Evolutionary conservation across 192 early-diverging fungal species (phyloP), one percentile per base, ranked within the genome.

Genomic region (Diversispora epigaea): DNA sequence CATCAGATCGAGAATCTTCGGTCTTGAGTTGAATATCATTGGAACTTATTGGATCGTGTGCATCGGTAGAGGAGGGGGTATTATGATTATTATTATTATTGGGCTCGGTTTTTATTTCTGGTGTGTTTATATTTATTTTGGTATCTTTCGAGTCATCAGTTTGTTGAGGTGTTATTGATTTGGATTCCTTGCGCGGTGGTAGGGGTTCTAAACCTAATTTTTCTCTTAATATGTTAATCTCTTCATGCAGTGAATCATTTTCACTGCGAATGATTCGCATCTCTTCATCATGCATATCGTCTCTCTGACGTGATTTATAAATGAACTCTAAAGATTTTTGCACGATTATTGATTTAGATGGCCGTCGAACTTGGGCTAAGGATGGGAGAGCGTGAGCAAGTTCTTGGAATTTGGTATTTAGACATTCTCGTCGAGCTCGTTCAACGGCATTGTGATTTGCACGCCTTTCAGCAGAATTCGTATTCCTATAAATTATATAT

Each of bases 391-490:
- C 88, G 76, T 89, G 88, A 10, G 93, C 93, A 49, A 94, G 79
- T 50, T 94, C 90, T 79, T 92, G 92, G 79, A 94, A 93, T 79
- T 92, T 89, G 21, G 80, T 84, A 78, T 94, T 94, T 45, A 94
- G 85, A 17, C 82, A 87, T 82, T 94, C 93, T 32, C 93, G 89
- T 75, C 93, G 81, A 72, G 91, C 91, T 12, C 93, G 83, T 78
- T 94, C 93, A 57, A 92, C 86, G 39, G 91, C 91, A 67, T 94
- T 94, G 79, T 94, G 93, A 44, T 87, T 89, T 11, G 91, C 89
- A 57, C 93, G 87, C 64, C 87, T 87, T 77, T 93, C 89, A 17
- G 82, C 83, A 76, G 72, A 74, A 44, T 74, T 74, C 10, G 72
- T 84, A 68, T 69, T 84, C 83, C 72, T 74, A 17, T 58, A 44